Base-by-base conservation (phyloP, 495 filamentous ascomycete species). In the Tetracladium marchalianum region DNA sequence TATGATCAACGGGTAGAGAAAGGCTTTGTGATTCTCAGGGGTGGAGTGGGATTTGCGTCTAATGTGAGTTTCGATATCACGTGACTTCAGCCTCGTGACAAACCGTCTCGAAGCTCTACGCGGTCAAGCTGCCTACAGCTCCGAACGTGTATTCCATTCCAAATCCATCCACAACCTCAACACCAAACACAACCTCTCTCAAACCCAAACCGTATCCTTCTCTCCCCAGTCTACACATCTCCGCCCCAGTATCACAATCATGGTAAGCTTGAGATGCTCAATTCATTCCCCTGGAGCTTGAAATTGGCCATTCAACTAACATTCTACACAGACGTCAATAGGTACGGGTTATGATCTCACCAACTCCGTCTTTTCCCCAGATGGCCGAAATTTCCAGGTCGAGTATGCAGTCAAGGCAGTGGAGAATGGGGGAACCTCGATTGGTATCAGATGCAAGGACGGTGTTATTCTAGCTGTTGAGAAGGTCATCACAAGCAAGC, bases 331-430 rank as follows among this genome's bases (percentile, higher is more conserved):
- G 92, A 98, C 92, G 60, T 98, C 92, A 58, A 98, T 98, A 81
- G 92, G 92, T 62, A 98, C 92, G 57, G 92, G 92, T 60, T 98
- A 98, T 70, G 92, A 98, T 78, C 85, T 98, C 62, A 85, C 86
- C 58, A 98, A 98, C 76, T 97, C 93, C 58, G 90, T 96, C 68
- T 98, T 96, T 74, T 96, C 90, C 32, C 92, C 92, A 46, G 92
- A 98, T 72, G 92, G 92, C 65, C 82, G 92, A 54, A 98, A 98
- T 69, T 98, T 98, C 66, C 92, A 98, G 68, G 92, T 97, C 63
- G 92, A 98, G 74, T 98, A 98, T 68, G 92, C 92, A 48, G 81
- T 92, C 47, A 98, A 98, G 73, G 92, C 92, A 50, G 92, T 98
- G 41, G 92, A 98, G 71, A 97, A 95, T 61, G 92, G 93, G 49